A percentile compares a stretch with the other conserved stretches of the same genome.
phyloP scores from a whole-genome alignment of 1,284 basidiomycete genomes.

The Sporisorium reilianum region DNA sequence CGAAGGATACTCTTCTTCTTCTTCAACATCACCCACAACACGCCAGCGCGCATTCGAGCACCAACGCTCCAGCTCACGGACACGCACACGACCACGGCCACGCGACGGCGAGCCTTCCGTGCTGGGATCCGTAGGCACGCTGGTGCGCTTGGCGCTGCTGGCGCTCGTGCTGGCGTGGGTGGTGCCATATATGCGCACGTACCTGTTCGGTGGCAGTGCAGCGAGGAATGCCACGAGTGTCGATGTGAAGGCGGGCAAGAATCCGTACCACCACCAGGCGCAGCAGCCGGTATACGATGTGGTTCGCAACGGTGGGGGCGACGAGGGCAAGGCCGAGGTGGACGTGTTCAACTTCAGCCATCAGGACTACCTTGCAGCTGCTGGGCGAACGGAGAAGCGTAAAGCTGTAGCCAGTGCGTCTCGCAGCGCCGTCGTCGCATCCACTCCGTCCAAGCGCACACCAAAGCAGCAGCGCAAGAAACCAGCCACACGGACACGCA shows the following conservation, averaged over 20 bases:
- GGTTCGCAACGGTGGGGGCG: neutral
- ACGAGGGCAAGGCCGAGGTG: neutral
- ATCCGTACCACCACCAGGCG: conserved; percentile 2
- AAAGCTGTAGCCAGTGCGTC: conserved; percentile 7
- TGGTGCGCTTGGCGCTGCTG: conserved; percentile 20
- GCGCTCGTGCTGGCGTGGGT: conserved; percentile 27
- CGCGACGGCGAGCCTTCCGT: conserved; percentile 5
- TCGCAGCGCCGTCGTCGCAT: conserved; percentile 10
- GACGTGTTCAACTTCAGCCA: conserved; percentile 49
- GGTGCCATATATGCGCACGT: conserved; percentile 22
- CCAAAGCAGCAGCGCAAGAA: neutral
- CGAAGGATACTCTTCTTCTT: conserved; percentile 9
- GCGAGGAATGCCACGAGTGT: neutral
- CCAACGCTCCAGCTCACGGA: neutral
- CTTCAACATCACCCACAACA: conserved; percentile 8
- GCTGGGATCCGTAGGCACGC: conserved; percentile 13
- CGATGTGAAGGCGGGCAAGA: neutral
- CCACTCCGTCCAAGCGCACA: neutral
- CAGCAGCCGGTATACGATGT: neutral
- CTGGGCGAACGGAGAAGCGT: neutral
- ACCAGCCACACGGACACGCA: neutral
- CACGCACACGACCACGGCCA: neutral
- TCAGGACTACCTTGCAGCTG: conserved; percentile 25
- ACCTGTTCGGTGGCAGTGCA: conserved; percentile 7
- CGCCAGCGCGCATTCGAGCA: neutral